phyloP scores from a whole-genome alignment of 805 yeast species.

The Wickerhamiella kazuoi region DNA sequence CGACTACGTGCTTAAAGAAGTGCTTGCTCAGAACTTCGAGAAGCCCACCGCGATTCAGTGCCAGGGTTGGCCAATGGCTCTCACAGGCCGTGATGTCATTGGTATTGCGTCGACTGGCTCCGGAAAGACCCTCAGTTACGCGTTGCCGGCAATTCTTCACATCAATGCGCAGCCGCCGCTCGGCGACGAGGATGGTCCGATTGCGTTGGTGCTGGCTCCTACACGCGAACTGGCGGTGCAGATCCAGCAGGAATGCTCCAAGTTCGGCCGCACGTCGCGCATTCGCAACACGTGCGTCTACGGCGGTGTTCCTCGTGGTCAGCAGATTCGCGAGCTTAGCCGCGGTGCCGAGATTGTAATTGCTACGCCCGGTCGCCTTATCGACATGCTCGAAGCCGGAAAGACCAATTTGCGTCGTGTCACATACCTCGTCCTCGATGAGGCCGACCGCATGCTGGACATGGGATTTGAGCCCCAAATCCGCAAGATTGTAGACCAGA shows the following conservation, averaged over 20 bases:
- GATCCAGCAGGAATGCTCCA: conserved; percentile 88
- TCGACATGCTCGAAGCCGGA: conserved; percentile 90
- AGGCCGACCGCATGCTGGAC: conserved; percentile 99
- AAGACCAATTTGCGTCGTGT: conserved; percentile 92
- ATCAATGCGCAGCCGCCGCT: conserved; percentile 82
- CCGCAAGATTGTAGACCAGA: conserved; percentile 93
- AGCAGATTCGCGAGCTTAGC: conserved; percentile 86
- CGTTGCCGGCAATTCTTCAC: conserved; percentile 93
- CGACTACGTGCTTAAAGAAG: conserved; percentile 74
- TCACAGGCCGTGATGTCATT: conserved; percentile 95
- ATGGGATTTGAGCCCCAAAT: conserved; percentile 99
- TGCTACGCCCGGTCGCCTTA: conserved; percentile 98
- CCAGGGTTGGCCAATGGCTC: conserved; percentile 99
- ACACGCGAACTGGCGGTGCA: conserved; percentile 98
- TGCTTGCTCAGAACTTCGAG: conserved; percentile 80
- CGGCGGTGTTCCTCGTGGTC: conserved; percentile 99
- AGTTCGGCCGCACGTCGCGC: conserved; percentile 81
- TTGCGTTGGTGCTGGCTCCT: conserved; percentile 89
- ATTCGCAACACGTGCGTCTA: conserved; percentile 88
- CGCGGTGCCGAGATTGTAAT: conserved; percentile 92
- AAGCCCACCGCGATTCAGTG: conserved; percentile 93
- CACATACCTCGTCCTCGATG: conserved; percentile 91
- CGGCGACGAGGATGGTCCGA: conserved; percentile 91
- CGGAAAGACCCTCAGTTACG: conserved; percentile 94
- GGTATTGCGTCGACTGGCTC: conserved; percentile 99